Evolutionary conservation across 257 asterid genomes (phyloP).

Genomic region (Nyctanthes arbortristis): DNA sequence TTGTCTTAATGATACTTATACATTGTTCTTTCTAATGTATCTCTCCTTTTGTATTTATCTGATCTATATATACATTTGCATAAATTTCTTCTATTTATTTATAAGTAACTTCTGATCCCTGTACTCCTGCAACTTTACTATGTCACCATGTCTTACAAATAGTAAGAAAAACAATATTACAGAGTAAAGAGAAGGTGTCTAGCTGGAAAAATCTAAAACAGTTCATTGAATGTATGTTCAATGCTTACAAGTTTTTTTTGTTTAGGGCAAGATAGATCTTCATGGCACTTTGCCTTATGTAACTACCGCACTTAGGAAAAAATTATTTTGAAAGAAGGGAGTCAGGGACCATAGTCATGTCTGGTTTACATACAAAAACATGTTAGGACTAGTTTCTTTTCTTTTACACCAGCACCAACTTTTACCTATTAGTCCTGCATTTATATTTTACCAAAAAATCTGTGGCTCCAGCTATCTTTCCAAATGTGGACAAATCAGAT

Average conservation of each 20-base stretch:
- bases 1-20: background rate
- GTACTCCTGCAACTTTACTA: background rate
- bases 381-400: background rate
- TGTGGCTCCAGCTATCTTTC: slow-evolving; percentile 77
- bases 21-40: too few relatives aligned
- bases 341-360: background rate
- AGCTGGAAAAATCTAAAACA: too few relatives aligned
- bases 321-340: background rate
- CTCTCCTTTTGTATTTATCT: background rate
- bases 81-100: too few relatives aligned
- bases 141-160: too few relatives aligned
- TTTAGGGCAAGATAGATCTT: background rate
- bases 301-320: background rate
- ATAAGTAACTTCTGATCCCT: background rate
- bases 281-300: background rate
- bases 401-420: too few relatives aligned
- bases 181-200: background rate
- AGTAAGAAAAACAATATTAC: too few relatives aligned
- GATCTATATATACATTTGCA: background rate
- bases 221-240: background rate
- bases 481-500: slow-evolving; percentile 98
- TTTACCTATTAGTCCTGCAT: too few relatives aligned
- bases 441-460: slow-evolving; percentile 4
- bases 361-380: background rate
- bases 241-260: background rate